Percentiles rank a stretch among this genome's conserved stretches.
Evolutionary conservation across 2,329 filamentous ascomycete genomes (phyloP).

Genomic region (Akanthomyces dipterigenus): DNA sequence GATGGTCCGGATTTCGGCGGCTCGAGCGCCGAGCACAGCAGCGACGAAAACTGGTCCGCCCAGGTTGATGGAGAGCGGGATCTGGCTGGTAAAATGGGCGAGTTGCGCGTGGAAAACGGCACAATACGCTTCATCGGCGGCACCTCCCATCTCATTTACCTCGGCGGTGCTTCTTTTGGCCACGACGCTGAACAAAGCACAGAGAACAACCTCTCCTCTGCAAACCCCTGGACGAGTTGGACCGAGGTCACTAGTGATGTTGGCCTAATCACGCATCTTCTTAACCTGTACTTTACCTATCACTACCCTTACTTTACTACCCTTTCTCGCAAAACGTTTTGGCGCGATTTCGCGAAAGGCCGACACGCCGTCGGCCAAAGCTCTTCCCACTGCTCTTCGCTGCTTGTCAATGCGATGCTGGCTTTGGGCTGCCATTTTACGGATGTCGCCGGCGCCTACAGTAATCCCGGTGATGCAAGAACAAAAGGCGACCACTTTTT

Average conservation of each 20-base stretch:
- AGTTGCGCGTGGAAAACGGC: slow-evolving; percentile 79
- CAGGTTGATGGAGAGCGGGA: slow-evolving; percentile 62
- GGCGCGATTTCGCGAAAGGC: slow-evolving; percentile 73
- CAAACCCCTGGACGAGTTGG: slow-evolving; percentile 77
- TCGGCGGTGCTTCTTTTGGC: slow-evolving; percentile 44
- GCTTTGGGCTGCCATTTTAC: slow-evolving; percentile 93
- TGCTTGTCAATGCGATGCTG: slow-evolving; percentile 91
- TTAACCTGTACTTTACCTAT: slow-evolving; percentile 98
- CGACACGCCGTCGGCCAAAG: slow-evolving; percentile 47
- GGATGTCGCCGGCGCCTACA: slow-evolving; percentile 63
- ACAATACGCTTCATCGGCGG: slow-evolving; percentile 87
- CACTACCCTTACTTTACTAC: slow-evolving; percentile 96
- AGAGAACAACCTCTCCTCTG: slow-evolving; percentile 43
- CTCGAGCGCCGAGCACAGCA: slow-evolving; percentile 27
- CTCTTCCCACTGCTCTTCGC: slow-evolving; percentile 75
- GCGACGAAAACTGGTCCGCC: slow-evolving; percentile 35
- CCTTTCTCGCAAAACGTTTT: slow-evolving; percentile 79
- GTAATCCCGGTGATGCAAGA: slow-evolving; percentile 63
- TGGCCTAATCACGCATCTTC: slow-evolving; percentile 73
- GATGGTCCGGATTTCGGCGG: not conserved
- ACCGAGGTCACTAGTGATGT: slow-evolving; percentile 76
- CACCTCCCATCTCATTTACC: slow-evolving; percentile 86
- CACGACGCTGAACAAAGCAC: slow-evolving; percentile 34
- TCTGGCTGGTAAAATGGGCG: slow-evolving; percentile 86
- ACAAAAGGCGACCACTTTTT: slow-evolving; percentile 97